Percentiles rank a stretch among this genome's conserved stretches.
Evolutionary conservation across 2,329 filamentous ascomycete genomes (phyloP).

Genomic region (Aspergillus ochraceus): DNA sequence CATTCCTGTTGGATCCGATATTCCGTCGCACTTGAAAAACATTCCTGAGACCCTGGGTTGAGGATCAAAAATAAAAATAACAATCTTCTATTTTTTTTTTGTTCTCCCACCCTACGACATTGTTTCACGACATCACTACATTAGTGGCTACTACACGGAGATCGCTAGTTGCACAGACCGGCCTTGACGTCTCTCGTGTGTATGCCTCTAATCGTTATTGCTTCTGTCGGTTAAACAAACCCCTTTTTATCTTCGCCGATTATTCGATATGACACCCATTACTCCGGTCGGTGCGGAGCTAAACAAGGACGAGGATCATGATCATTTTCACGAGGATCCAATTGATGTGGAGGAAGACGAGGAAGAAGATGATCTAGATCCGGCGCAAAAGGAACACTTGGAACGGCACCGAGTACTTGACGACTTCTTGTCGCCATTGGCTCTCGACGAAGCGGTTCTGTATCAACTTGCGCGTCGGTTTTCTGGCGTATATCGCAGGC

Average conservation of each 20-base stretch:
- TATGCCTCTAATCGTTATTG: conserved; percentile 3
- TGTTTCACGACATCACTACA: conserved; percentile 6
- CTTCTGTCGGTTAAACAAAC: conserved; percentile 3
- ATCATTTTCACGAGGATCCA: conserved; percentile 28
- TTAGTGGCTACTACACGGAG: background rate
- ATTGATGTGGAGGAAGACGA: conserved; percentile 40
- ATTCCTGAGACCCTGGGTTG: conserved; percentile 7
- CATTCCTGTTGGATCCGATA: conserved; percentile 9
- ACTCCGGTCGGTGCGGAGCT: conserved; percentile 24
- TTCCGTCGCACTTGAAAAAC: conserved; percentile 11
- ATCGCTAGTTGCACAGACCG: conserved; percentile 11
- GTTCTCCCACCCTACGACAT: background rate
- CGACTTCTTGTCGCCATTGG: conserved; percentile 42
- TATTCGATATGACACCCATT: conserved; percentile 25
- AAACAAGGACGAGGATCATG: conserved; percentile 30
- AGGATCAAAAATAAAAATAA: background rate
- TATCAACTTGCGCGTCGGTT: conserved; percentile 49
- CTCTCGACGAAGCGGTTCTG: conserved; percentile 42
- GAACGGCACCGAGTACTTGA: conserved; percentile 38
- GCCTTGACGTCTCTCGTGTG: background rate
- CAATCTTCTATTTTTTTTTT: background rate
- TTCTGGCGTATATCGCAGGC: conserved; percentile 44
- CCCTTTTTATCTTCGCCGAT: background rate
- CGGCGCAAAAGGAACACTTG: conserved; percentile 28
- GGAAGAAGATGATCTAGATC: conserved; percentile 31